Conservation (phyloP, 2,329 filamentous ascomycete species). For the Aspergillus ruber region DNA sequence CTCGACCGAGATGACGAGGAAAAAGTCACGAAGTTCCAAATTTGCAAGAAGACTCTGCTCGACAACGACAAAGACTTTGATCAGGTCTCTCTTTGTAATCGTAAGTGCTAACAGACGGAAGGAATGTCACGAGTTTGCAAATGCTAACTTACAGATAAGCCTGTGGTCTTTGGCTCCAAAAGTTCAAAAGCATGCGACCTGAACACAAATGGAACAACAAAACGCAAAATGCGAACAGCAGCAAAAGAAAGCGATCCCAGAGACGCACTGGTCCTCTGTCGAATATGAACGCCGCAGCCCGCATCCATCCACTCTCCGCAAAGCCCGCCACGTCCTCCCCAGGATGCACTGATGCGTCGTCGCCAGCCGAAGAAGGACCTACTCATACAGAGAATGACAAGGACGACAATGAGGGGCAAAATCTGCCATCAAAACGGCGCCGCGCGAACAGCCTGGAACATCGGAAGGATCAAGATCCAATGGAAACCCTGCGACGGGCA, state of each 20-base stretch:
- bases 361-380: slow-evolving; percentile 29
- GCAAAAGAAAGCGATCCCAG: slow-evolving; percentile 31
- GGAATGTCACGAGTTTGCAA: neutral
- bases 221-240: slow-evolving; percentile 35
- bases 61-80: slow-evolving; percentile 65
- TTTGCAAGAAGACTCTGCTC: slow-evolving; percentile 66
- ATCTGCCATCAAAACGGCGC: slow-evolving; percentile 32
- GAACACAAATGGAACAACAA: slow-evolving; percentile 73
- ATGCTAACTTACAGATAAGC: slow-evolving; percentile 40
- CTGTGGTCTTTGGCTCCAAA: slow-evolving; percentile 90
- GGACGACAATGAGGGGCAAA: slow-evolving; percentile 22
- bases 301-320: slow-evolving; percentile 22
- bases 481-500: slow-evolving; percentile 46
- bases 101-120: slow-evolving; percentile 43
- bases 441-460: slow-evolving; percentile 46
- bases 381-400: slow-evolving; percentile 27
- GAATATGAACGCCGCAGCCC: slow-evolving; percentile 25
- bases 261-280: slow-evolving; percentile 30
- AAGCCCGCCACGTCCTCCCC: slow-evolving; percentile 34
- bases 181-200: slow-evolving; percentile 78
- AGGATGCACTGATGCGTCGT: slow-evolving; percentile 31
- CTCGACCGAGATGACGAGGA: slow-evolving; percentile 58
- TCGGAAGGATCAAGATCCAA: slow-evolving; percentile 33
- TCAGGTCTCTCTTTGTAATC: slow-evolving; percentile 79
- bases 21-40: slow-evolving; percentile 60